Base-by-base conservation (phyloP, 1,139 yeast genomes). In the Hyphopichia buzzinii region DNA sequence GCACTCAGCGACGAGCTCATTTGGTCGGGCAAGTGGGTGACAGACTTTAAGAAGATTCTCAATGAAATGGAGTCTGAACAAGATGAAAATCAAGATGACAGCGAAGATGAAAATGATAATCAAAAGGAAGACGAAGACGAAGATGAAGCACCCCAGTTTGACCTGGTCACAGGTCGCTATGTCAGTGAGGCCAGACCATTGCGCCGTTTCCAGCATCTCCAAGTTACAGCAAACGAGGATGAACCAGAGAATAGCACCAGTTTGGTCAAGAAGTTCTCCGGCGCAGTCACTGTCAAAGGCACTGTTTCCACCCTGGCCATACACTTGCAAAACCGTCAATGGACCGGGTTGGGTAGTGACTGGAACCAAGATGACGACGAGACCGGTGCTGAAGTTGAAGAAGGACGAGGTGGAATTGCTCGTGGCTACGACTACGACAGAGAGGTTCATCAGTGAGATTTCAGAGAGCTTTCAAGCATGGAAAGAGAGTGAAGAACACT, bases 331-430 rank as follows among this genome's bases (percentile, higher is more conserved):
- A 68, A 68, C 28, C 74, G 95, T 52, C 67, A 72, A 16, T 92
- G 98, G 98, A 79, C 82, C 0, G 98, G 98, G 0, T 67, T 92
- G 26, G 98, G 98, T 0, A 83, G 94, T 43, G 97, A 90, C 52
- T 87, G 73, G 57, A 48, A 53, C 1, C 56, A 50, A n/a, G 58
- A 55, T 33, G 59, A 57, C 3, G 70, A 65, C n/a, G 65, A 64
- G 31, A 74, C 71, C 14, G 95, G 92, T 21, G 89, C 97, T 0
- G 56, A 70, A 1, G 74, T 87, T 1, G 95, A 88, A 54, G 81
- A 83, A 46, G 98, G 98, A 2, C 70, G 83, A 32, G 72, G 76
- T 2, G 98, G 98, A 26, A 77, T 90, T 39, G 98, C 98, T 1
- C 71, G 97, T 48, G 95, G 94, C 4, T 92, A 92, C 50, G 68